Conservation (phyloP, 345 rosid species). For the Euphorbia lathyris region DNA sequence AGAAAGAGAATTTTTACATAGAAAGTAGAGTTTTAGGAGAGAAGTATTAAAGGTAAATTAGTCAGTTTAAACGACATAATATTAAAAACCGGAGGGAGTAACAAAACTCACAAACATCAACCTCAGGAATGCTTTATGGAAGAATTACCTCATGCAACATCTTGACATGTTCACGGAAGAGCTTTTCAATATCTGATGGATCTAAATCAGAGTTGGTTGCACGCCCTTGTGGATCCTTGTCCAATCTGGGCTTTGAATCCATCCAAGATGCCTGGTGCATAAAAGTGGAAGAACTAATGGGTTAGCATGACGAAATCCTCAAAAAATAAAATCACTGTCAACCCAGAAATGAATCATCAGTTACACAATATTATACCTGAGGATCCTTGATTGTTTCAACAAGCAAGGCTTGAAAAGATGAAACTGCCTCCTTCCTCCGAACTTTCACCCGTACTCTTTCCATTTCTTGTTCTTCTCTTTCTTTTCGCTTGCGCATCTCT, state of each 20-base stretch:
- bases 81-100: no score
- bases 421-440: slow-evolving; percentile 82
- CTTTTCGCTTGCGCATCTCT: slow-evolving; percentile 85
- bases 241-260: slow-evolving; percentile 78
- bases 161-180: slow-evolving; percentile 87
- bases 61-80: no score
- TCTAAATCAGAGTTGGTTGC: slow-evolving; percentile 75
- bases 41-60: no score
- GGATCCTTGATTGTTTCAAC: slow-evolving; percentile 92
- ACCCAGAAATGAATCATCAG: neutral
- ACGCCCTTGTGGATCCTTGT: slow-evolving; percentile 96
- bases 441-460: slow-evolving; percentile 84
- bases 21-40: no score
- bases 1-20: no score
- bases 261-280: slow-evolving; percentile 83
- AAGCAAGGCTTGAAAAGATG: slow-evolving; percentile 91
- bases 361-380: slow-evolving; percentile 53
- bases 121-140: neutral
- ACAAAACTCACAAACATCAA: neutral
- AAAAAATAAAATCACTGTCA: neutral
- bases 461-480: slow-evolving; percentile 94
- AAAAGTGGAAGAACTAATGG: slow-evolving; percentile 10
- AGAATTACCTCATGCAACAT: slow-evolving; percentile 69
- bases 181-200: slow-evolving; percentile 76
- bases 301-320: neutral